Conservation (phyloP, 2,329 filamentous ascomycete species). For the Cordyceps cateniannulata region DNA sequence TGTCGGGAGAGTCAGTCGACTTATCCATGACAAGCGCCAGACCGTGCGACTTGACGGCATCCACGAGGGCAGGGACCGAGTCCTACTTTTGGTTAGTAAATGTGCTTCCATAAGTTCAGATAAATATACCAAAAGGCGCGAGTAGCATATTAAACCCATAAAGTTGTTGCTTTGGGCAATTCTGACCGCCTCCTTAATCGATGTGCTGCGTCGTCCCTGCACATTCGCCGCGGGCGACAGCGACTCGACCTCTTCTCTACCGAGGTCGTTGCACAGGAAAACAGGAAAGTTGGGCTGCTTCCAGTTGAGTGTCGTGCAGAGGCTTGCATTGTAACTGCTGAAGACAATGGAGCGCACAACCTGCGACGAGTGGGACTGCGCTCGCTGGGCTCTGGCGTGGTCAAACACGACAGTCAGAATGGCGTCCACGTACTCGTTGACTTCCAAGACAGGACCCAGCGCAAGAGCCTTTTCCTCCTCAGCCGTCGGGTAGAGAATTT, state of each 20-base stretch:
- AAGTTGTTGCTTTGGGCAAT: slow-evolving; percentile 95
- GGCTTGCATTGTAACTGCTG: slow-evolving; percentile 81
- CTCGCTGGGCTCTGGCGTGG: slow-evolving; percentile 66
- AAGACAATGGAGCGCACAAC: slow-evolving; percentile 85
- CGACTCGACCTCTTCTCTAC: slow-evolving; percentile 43
- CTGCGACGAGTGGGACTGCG: slow-evolving; percentile 52
- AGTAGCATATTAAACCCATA: slow-evolving; percentile 92
- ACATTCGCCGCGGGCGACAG: slow-evolving; percentile 34
- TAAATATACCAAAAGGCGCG: slow-evolving; percentile 68
- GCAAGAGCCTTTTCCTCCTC: slow-evolving; percentile 65
- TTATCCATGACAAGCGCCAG: slow-evolving; percentile 88
- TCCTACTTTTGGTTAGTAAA: slow-evolving; percentile 48
- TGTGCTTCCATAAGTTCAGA: not conserved
- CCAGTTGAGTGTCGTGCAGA: slow-evolving; percentile 96
- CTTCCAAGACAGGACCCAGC: slow-evolving; percentile 69
- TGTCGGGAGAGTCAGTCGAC: slow-evolving; percentile 49
- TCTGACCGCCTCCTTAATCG: slow-evolving; percentile 89
- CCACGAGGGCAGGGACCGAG: slow-evolving; percentile 85
- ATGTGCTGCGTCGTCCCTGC: slow-evolving; percentile 68
- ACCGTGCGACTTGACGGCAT: slow-evolving; percentile 90
- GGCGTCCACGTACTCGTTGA: slow-evolving; percentile 80
- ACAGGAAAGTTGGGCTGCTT: slow-evolving; percentile 98
- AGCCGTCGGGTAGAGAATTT: slow-evolving; percentile 76
- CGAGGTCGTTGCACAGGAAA: slow-evolving; percentile 89
- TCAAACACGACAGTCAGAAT: slow-evolving; percentile 85